Evolutionary conservation across 768 basidiomycete genomes (phyloP).

Genomic region (Calvatia gigantea): DNA sequence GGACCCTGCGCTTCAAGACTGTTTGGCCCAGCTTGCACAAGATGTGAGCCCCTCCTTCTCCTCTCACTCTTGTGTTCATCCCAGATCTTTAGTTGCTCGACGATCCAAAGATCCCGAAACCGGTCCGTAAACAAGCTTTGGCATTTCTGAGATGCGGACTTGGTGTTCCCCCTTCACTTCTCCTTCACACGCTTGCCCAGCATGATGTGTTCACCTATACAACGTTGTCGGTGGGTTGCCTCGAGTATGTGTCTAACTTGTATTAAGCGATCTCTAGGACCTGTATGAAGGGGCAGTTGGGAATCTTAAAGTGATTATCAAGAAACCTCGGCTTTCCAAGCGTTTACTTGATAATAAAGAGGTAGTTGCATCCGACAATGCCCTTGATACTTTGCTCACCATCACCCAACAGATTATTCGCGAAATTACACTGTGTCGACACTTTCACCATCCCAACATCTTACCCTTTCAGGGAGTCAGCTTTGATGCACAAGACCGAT

Average conservation of each 20-base stretch:
- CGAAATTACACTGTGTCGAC: background rate
- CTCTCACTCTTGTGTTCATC: background rate
- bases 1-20: background rate
- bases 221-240: background rate
- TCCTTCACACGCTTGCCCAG: background rate
- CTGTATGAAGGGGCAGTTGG: background rate
- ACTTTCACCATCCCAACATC: background rate
- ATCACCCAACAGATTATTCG: background rate
- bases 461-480: background rate
- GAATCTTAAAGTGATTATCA: background rate
- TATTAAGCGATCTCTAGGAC: background rate
- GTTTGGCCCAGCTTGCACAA: background rate
- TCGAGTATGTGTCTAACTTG: background rate
- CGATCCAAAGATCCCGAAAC: background rate
- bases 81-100: background rate
- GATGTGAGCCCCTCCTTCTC: background rate
- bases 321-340: background rate
- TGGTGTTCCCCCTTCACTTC: background rate
- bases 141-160: background rate
- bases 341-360: background rate
- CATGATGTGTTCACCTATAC: background rate
- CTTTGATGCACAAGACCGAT: background rate
- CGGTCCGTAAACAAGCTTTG: background rate
- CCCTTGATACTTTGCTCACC: no score
- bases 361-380: background rate